These are phyloP conservation scores for Cicer bijugum DNA, from an alignment of 306 rosid genomes.

Conservation along the genomic window DNA sequence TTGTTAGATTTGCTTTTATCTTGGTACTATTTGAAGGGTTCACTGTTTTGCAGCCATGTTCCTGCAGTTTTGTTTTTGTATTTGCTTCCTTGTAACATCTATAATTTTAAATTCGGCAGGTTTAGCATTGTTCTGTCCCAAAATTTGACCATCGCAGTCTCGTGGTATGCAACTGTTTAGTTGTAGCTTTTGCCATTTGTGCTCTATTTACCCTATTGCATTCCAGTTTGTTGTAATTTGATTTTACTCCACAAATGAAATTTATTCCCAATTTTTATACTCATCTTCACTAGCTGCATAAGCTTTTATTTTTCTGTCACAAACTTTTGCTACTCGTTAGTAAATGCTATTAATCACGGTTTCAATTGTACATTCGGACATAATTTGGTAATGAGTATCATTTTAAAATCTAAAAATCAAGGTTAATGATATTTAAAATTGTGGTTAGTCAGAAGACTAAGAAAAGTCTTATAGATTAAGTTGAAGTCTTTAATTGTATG, in stretches of 20 bases:
- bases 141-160: neutral
- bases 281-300: no score
- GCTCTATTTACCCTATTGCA: neutral
- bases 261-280: neutral
- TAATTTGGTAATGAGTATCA: no score
- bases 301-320: no score
- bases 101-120: conserved; percentile 37
- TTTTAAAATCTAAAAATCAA: no score
- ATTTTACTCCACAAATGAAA: neutral
- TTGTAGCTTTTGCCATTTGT: neutral
- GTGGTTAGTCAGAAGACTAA: no score
- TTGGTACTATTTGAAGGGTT: conserved; percentile 39
- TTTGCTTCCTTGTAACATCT: conserved; percentile 40
- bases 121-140: conserved; percentile 2
- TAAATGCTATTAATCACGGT: no score
- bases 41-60: conserved; percentile 51
- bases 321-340: no score
- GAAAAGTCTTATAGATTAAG: no score
- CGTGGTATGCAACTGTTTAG: conserved; percentile 14
- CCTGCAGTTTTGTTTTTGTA: conserved; percentile 60
- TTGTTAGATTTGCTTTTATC: conserved; percentile 48
- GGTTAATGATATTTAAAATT: no score
- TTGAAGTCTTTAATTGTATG: no score
- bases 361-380: no score
- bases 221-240: neutral